phyloP scores from a whole-genome alignment of 176 grass and related monocot species.

The Carex myosuroides region DNA sequence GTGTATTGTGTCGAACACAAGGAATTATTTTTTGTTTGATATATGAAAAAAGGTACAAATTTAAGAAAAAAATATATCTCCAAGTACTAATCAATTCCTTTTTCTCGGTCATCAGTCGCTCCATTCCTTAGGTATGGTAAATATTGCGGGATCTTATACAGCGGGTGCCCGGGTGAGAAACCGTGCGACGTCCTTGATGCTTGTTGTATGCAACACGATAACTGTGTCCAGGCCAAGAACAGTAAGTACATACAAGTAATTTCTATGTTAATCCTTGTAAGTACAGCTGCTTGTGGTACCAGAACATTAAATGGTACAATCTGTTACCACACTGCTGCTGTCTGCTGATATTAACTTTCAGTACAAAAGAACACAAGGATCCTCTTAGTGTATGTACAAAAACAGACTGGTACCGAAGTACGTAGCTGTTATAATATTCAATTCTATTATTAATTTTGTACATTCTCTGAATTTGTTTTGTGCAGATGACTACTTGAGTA shows the following conservation, averaged over 20 bases:
- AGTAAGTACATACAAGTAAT: constrained; percentile 24
- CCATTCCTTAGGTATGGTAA: constrained; percentile 81
- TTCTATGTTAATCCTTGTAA: background rate
- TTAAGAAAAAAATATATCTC: background rate
- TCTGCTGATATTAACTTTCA: background rate
- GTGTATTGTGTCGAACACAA: background rate
- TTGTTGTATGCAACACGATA: constrained; percentile 94
- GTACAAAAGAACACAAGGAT: background rate
- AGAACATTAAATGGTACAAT: background rate
- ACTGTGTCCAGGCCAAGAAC: constrained; percentile 54
- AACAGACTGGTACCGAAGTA: background rate
- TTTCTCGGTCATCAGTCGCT: constrained; percentile 29
- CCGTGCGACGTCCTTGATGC: constrained; percentile 87
- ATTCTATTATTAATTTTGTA: background rate
- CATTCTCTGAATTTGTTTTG: background rate
- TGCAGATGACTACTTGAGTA: constrained; percentile 83
- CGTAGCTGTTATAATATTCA: background rate
- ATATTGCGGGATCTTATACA: constrained; percentile 95
- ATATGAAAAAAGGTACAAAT: background rate
- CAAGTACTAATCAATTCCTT: background rate
- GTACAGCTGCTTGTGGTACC: background rate
- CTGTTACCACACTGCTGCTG: background rate
- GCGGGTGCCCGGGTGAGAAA: constrained; percentile 81
- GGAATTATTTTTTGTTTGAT: background rate
- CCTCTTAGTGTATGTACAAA: background rate